Base-by-base conservation (phyloP, 2,329 filamentous ascomycete species). In the Botrytis aclada region DNA sequence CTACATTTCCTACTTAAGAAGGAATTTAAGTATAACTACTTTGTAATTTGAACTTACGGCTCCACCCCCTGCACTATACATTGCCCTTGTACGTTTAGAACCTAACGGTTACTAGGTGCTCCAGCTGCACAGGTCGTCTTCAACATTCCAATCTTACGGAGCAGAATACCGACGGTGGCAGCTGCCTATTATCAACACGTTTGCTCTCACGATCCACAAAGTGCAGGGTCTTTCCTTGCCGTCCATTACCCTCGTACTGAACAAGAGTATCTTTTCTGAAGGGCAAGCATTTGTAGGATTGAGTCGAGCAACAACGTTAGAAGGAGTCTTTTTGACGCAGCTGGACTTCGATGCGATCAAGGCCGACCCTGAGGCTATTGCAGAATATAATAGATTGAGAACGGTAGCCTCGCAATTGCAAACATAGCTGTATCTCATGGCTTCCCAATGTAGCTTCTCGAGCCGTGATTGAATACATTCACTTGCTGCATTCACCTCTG, bases 21-120 rank as follows among this genome's bases (percentile, higher is more conserved):
- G 54, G 54, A 58, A 58, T 58, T 58, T 58, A 58, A 58, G 54
- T 58, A 58, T 58, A 58, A 58, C 54, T 58, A 58, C 54, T 58
- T 58, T 58, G 54, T 58, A 58, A 58, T 58, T 58, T 58, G 54
- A 58, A 58, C 54, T 34, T 58, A 32, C 54, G 54, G 54, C 54
- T 58, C 54, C 54, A 58, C 54, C 54, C 54, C 54, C 54, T 58
- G 54, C 54, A 58, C 54, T 58, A 58, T 58, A 58, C 54, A 58
- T 58, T 58, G 54, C 54, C 54, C 54, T 58, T 58, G 54, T 58
- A 58, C 54, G 54, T 58, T 58, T 58, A 58, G 54, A 58, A 58
- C 54, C 54, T 58, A 58, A 58, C 54, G 54, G 54, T 58, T 58
- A 58, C 54, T 58, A 58, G 54, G 54, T 58, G 54, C 54, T 58